A percentile compares a stretch with the other conserved stretches of the same genome.
Conservation (phyloP, 768 basidiomycete genomes). For the Stropharia rugosoannulata region DNA sequence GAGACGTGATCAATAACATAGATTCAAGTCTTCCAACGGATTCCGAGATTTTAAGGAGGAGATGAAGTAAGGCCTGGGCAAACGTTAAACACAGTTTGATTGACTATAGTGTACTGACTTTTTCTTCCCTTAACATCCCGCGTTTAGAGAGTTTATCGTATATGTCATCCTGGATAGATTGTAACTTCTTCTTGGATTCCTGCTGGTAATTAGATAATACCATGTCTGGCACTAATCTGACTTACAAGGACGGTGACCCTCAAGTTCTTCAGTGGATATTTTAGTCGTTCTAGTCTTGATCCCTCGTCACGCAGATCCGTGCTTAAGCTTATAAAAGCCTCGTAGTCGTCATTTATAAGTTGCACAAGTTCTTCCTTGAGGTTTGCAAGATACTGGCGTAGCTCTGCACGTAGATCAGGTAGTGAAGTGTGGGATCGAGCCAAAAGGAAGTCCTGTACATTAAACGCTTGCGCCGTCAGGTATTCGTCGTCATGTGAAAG, state of each 20-base stretch:
- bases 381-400: slow-evolving; percentile 79
- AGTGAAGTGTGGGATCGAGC: slow-evolving; percentile 84
- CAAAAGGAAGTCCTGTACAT: slow-evolving; percentile 85
- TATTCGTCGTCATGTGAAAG: slow-evolving; percentile 80
- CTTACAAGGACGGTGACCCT: slow-evolving; percentile 67
- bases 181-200: slow-evolving; percentile 65
- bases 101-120: slow-evolving; percentile 42
- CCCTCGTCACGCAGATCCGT: slow-evolving; percentile 90
- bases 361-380: slow-evolving; percentile 93
- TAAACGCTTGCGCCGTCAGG: slow-evolving; percentile 66
- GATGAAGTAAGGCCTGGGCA: slow-evolving; percentile 73
- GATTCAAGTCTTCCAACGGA: slow-evolving; percentile 86
- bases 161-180: slow-evolving; percentile 68
- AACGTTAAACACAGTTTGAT: not conserved
- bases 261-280: slow-evolving; percentile 63
- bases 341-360: slow-evolving; percentile 97
- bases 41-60: slow-evolving; percentile 91
- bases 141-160: slow-evolving; percentile 77
- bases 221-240: not conserved
- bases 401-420: slow-evolving; percentile 82
- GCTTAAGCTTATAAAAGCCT: slow-evolving; percentile 94
- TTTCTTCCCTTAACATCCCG: slow-evolving; percentile 79
- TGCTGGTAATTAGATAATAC: slow-evolving; percentile 20
- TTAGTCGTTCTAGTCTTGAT: slow-evolving; percentile 63
- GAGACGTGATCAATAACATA: slow-evolving; percentile 68